phyloP scores from a whole-genome alignment of 2,329 filamentous ascomycete species.

The Botrytis medusae region DNA sequence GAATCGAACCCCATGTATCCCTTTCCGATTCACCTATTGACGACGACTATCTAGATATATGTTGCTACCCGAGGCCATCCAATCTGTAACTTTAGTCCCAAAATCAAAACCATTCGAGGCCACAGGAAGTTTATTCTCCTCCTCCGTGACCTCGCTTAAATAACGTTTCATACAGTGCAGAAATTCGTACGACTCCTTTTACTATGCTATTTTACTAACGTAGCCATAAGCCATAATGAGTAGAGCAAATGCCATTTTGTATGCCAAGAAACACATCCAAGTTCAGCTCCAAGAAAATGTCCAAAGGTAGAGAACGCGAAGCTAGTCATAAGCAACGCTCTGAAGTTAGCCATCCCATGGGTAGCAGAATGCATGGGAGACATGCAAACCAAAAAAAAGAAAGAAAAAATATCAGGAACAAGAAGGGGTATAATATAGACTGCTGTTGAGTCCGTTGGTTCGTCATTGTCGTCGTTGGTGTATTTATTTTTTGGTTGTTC shows the following conservation, averaged over 20 bases:
- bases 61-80: background rate
- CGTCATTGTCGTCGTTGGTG: slow-evolving; percentile 13
- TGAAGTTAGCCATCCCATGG: slow-evolving; percentile 2
- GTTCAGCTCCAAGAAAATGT: slow-evolving; percentile 15
- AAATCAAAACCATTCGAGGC: background rate
- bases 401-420: background rate
- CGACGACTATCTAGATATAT: background rate
- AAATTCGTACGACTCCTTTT: slow-evolving; percentile 15
- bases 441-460: background rate
- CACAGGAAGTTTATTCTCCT: background rate
- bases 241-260: slow-evolving; percentile 12
- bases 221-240: background rate
- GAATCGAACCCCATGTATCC: background rate
- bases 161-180: background rate
- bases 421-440: slow-evolving; percentile 18
- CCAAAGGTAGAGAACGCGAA: background rate
- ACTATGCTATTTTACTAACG: background rate
- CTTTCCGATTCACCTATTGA: background rate
- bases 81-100: background rate
- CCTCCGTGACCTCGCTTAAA: background rate
- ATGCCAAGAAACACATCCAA: slow-evolving; percentile 19
- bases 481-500: slow-evolving; percentile 7
- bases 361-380: background rate
- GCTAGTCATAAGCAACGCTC: background rate
- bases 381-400: slow-evolving; percentile 1